These are phyloP conservation scores for Nemania sp. DNA, from an alignment of 2,329 filamentous ascomycete genomes.

Conservation along the genomic window DNA sequence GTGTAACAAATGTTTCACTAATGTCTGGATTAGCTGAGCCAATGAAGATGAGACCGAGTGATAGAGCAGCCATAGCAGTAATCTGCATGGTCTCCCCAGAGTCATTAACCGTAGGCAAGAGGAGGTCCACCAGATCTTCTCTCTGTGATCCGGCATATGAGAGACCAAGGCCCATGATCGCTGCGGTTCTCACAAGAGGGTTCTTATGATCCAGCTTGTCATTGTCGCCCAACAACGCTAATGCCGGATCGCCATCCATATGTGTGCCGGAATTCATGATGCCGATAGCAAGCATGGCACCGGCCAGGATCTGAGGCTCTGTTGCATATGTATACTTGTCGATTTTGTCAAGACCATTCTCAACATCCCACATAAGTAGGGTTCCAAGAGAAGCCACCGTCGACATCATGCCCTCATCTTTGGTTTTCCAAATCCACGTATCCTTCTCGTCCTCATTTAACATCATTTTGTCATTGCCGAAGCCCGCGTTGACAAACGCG, in stretches of 20 bases:
- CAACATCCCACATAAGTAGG: slow-evolving; percentile 90
- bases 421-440: slow-evolving; percentile 99
- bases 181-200: slow-evolving; percentile 76
- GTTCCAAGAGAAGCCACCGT: slow-evolving; percentile 93
- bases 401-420: slow-evolving; percentile 96
- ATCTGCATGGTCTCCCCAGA: slow-evolving; percentile 89
- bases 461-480: slow-evolving; percentile 97
- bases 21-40: slow-evolving; percentile 91
- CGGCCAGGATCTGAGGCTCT: slow-evolving; percentile 84
- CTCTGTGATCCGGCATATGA: slow-evolving; percentile 95
- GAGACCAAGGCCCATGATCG: slow-evolving; percentile 94
- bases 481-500: slow-evolving; percentile 94
- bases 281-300: slow-evolving; percentile 89
- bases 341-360: slow-evolving; percentile 88
- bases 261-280: slow-evolving; percentile 94
- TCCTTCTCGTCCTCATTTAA: slow-evolving; percentile 84
- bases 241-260: slow-evolving; percentile 84
- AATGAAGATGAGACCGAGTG: slow-evolving; percentile 88
- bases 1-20: slow-evolving; percentile 88
- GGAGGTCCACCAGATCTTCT: slow-evolving; percentile 80
- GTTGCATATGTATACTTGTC: slow-evolving; percentile 89
- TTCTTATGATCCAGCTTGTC: slow-evolving; percentile 81
- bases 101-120: slow-evolving; percentile 87
- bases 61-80: slow-evolving; percentile 92
- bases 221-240: slow-evolving; percentile 81